Conservation (phyloP, 805 yeast genomes). For the Lachancea thermotolerans region DNA sequence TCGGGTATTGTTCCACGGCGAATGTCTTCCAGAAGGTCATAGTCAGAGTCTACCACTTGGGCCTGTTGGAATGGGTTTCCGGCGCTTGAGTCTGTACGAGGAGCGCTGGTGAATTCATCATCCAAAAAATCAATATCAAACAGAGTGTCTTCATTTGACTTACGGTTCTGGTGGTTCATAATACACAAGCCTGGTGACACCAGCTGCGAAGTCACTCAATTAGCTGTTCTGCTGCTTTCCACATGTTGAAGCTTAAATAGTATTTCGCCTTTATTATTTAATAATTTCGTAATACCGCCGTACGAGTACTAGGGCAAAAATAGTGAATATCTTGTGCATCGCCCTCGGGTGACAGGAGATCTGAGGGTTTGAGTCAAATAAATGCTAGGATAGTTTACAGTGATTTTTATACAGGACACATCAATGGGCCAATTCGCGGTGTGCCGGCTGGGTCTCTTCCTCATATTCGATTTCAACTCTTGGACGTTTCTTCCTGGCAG, state of each 20-base stretch:
- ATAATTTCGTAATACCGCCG: background rate
- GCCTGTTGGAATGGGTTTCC: constrained; percentile 5
- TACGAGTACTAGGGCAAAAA: background rate
- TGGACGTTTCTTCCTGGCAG: constrained; percentile 50
- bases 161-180: constrained; percentile 2
- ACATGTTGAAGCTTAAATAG: too few species aligned
- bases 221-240: too few species aligned
- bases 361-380: background rate
- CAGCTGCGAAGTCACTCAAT: background rate
- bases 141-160: constrained; percentile 27
- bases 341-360: too few species aligned
- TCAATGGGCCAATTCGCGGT: constrained; percentile 25
- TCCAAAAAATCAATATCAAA: constrained; percentile 37
- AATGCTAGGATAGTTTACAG: background rate
- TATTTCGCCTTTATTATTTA: background rate
- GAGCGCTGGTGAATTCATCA: constrained; percentile 11
- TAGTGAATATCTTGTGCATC: too few species aligned
- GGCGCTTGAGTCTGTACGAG: constrained; percentile 4
- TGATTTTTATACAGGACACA: background rate
- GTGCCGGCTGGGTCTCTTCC: constrained; percentile 45
- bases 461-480: constrained; percentile 81
- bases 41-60: constrained; percentile 11
- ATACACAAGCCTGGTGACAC: background rate
- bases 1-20: constrained; percentile 28
- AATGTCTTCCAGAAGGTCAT: constrained; percentile 15